Conservation (phyloP, 805 yeast species). For the Gaillardinia entomophila region DNA sequence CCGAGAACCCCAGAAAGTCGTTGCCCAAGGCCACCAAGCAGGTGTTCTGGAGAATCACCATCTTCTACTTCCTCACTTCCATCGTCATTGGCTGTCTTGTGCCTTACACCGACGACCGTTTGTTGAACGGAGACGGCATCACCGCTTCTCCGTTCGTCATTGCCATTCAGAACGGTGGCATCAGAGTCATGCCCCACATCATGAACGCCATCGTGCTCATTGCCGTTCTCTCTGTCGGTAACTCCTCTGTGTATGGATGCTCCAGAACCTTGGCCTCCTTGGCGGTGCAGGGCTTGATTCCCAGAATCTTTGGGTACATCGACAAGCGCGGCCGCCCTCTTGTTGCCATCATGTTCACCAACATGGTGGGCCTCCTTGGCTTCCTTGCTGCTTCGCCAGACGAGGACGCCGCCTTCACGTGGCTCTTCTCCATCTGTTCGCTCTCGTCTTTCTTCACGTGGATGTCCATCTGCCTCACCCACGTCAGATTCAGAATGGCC, state of each 20-base stretch:
- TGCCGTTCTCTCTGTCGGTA: slow-evolving; percentile 72
- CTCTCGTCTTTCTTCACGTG: slow-evolving; percentile 38
- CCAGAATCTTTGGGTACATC: slow-evolving; percentile 36
- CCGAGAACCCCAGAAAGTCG: slow-evolving; percentile 47
- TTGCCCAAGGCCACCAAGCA: slow-evolving; percentile 54
- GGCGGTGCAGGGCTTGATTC: slow-evolving; percentile 68
- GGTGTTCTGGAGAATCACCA: slow-evolving; percentile 49
- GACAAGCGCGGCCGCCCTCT: slow-evolving; percentile 39
- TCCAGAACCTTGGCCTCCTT: slow-evolving; percentile 65
- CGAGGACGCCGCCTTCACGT: slow-evolving; percentile 29
- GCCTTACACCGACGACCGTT: slow-evolving; percentile 35
- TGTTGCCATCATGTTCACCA: slow-evolving; percentile 28
- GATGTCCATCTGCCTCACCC: slow-evolving; percentile 36
- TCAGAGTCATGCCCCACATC: slow-evolving; percentile 61
- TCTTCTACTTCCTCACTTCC: slow-evolving; percentile 45
- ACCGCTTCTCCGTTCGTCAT: slow-evolving; percentile 73
- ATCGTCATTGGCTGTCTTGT: slow-evolving; percentile 48
- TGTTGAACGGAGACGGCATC: slow-evolving; percentile 45
- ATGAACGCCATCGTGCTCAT: slow-evolving; percentile 70
- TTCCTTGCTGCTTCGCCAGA: slow-evolving; percentile 28
- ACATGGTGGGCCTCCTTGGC: slow-evolving; percentile 33
- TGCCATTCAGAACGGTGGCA: slow-evolving; percentile 59
- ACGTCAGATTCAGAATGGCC: slow-evolving; percentile 37
- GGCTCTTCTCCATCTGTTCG: slow-evolving; percentile 38
- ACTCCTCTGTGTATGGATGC: slow-evolving; percentile 68